A percentile compares a stretch with the other conserved stretches of the same genome.
Conservation (phyloP, 331 rosid species). For the Rosa hybrid region DNA sequence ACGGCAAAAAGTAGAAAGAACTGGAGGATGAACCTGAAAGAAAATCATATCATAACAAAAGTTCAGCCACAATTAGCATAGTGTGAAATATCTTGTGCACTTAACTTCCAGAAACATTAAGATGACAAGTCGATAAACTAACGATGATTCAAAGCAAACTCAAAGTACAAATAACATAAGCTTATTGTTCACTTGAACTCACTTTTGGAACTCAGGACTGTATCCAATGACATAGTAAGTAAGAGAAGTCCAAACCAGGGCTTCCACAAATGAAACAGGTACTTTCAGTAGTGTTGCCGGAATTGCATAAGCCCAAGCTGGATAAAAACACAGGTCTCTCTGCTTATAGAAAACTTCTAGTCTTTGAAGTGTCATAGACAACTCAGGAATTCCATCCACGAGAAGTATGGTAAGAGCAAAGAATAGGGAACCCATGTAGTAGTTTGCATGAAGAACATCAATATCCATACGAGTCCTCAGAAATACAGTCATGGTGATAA, state of each 20-base stretch:
- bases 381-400: constrained; percentile 55
- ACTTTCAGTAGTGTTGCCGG: constrained; percentile 54
- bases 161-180: background rate
- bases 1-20: constrained; percentile 46
- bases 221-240: constrained; percentile 69
- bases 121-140: background rate
- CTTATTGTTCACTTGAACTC: constrained; percentile 1
- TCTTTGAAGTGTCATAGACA: constrained; percentile 58
- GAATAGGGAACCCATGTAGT: constrained; percentile 59
- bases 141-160: background rate
- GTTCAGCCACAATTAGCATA: background rate
- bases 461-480: constrained; percentile 50
- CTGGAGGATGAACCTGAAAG: constrained; percentile 58
- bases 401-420: constrained; percentile 48
- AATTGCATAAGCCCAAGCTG: constrained; percentile 73
- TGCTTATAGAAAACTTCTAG: constrained; percentile 60
- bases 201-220: constrained; percentile 63
- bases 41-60: background rate
- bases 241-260: constrained; percentile 62
- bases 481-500: constrained; percentile 62
- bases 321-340: constrained; percentile 50
- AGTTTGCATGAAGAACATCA: constrained; percentile 45
- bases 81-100: background rate
- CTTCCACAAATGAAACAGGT: constrained; percentile 53
- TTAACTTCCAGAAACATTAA: background rate